phyloP scores from a whole-genome alignment of 331 rosid genomes.

The Saraca asoca region DNA sequence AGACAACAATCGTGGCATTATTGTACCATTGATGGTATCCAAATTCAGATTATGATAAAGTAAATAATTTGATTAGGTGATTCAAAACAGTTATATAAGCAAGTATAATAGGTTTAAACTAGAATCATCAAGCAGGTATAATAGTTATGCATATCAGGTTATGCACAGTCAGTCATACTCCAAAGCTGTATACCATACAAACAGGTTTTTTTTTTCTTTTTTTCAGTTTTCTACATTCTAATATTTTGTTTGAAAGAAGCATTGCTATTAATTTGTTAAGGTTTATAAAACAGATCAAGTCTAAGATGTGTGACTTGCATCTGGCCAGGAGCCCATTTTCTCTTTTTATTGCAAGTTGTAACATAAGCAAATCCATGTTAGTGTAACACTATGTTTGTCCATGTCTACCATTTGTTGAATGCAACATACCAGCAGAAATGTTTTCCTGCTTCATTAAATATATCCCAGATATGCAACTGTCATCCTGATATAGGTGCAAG shows the following conservation, averaged over 20 bases:
- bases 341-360: background rate
- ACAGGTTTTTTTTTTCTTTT: too few relatives aligned
- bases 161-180: background rate
- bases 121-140: conserved; percentile 13
- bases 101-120: conserved; percentile 18
- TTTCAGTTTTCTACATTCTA: background rate
- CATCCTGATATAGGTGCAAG: too few relatives aligned
- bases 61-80: conserved; percentile 8
- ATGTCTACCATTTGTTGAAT: background rate
- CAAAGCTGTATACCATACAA: background rate
- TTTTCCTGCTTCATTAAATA: too few relatives aligned
- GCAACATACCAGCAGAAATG: conserved; percentile 3
- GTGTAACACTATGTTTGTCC: background rate
- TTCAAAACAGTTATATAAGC: conserved; percentile 11
- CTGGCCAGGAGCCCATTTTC: conserved; percentile 1
- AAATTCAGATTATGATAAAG: conserved; percentile 17
- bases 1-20: conserved; percentile 41
- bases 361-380: background rate
- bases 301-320: background rate
- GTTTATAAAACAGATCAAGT: background rate
- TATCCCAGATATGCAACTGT: too few relatives aligned
- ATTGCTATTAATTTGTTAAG: background rate
- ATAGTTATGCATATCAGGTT: background rate
- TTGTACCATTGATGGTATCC: conserved; percentile 21
- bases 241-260: conserved; percentile 1